A percentile compares a stretch with the other conserved stretches of the same genome.
Conservation (phyloP, 768 basidiomycete genomes). For the Sistotremastrum suecicum region DNA sequence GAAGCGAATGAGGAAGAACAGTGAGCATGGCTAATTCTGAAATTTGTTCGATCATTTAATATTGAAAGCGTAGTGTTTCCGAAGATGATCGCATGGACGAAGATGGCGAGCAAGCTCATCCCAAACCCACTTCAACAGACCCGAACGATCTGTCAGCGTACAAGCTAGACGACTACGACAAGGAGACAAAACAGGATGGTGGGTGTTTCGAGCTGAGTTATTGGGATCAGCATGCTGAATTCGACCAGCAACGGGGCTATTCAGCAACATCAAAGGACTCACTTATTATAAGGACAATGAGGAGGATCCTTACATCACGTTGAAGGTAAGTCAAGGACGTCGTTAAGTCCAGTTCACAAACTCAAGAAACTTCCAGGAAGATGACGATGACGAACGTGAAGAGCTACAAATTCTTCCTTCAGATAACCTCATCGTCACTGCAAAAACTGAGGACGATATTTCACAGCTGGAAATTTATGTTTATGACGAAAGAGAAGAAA, state of each 20-base stretch:
- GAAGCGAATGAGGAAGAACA: conserved; percentile 42
- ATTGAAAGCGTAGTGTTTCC: conserved; percentile 19
- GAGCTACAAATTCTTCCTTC: conserved; percentile 81
- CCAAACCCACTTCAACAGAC: conserved; percentile 13
- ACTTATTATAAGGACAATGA: conserved; percentile 83
- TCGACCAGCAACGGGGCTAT: conserved; percentile 51
- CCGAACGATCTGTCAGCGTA: conserved; percentile 68
- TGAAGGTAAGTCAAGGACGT: conserved; percentile 46
- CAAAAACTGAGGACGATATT: conserved; percentile 94
- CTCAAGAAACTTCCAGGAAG: conserved; percentile 28
- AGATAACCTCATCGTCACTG: conserved; percentile 84
- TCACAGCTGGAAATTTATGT: conserved; percentile 93
- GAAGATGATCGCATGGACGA: conserved; percentile 50
- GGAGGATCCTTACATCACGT: conserved; percentile 92
- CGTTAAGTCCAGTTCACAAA: conserved; percentile 3
- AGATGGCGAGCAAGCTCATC: conserved; percentile 26
- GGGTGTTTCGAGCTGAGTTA: conserved; percentile 13
- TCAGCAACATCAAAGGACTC: conserved; percentile 91
- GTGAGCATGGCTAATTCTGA: conserved; percentile 39
- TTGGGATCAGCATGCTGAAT: conserved; percentile 10
- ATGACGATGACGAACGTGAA: conserved; percentile 70
- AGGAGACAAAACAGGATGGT: conserved; percentile 41
- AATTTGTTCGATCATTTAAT: conserved; percentile 19
- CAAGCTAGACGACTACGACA: conserved; percentile 84
- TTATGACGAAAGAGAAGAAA: conserved; percentile 85